These are phyloP conservation scores for Trichoderma pleuroti DNA, from an alignment of 2,329 filamentous ascomycete genomes.

Conservation along the genomic window DNA sequence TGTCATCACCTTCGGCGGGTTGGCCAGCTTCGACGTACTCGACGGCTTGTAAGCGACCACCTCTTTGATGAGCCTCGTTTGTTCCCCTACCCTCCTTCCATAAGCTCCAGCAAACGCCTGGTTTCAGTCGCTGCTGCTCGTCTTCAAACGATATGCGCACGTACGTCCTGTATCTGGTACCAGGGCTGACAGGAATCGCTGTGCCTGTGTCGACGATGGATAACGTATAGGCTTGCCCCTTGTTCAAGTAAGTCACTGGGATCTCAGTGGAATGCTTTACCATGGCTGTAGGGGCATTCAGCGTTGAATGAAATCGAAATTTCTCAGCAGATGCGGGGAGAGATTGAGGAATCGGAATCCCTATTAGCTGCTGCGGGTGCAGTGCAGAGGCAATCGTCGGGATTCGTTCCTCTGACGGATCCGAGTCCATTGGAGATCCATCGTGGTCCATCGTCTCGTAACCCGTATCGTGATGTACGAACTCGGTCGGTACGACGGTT, in stretches of 20 bases:
- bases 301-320: slow-evolving; percentile 84
- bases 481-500: slow-evolving; percentile 72
- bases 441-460: slow-evolving; percentile 80
- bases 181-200: slow-evolving; percentile 53
- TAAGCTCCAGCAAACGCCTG: slow-evolving; percentile 76
- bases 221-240: slow-evolving; percentile 89
- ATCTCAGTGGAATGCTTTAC: slow-evolving; percentile 86
- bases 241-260: slow-evolving; percentile 96
- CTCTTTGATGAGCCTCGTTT: slow-evolving; percentile 90
- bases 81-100: slow-evolving; percentile 97
- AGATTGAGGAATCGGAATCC: slow-evolving; percentile 43
- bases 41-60: slow-evolving; percentile 88
- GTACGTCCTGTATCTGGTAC: slow-evolving; percentile 78
- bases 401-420: slow-evolving; percentile 49
- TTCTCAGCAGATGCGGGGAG: slow-evolving; percentile 59
- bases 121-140: slow-evolving; percentile 82
- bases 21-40: slow-evolving; percentile 77
- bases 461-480: slow-evolving; percentile 74
- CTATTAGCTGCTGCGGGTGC: slow-evolving; percentile 48
- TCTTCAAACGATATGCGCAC: slow-evolving; percentile 97
- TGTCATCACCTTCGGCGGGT: slow-evolving; percentile 59
- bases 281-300: slow-evolving; percentile 96
- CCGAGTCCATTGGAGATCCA: slow-evolving; percentile 61
- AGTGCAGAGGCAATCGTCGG: slow-evolving; percentile 58
- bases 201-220: slow-evolving; percentile 76